phyloP scores from a whole-genome alignment of 768 basidiomycete species.

The Rhodotorula paludigena region DNA sequence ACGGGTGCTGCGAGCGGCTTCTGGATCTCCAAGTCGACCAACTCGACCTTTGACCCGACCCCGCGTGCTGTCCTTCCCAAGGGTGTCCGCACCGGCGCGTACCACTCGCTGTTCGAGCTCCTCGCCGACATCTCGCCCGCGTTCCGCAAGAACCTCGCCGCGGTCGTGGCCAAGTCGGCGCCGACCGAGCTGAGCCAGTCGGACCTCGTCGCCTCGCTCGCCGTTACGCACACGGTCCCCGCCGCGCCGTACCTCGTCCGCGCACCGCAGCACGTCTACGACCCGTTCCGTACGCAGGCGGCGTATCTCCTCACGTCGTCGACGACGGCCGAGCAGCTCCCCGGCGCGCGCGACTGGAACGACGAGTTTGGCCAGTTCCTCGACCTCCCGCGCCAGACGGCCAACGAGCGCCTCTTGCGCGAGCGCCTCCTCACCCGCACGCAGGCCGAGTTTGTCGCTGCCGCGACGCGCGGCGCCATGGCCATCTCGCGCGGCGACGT shows the following conservation, averaged over 20 bases:
- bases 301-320: constrained; percentile 51
- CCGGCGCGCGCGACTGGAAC: constrained; percentile 52
- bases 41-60: constrained; percentile 49
- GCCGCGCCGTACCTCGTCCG: constrained; percentile 49
- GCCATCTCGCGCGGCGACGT: constrained; percentile 50
- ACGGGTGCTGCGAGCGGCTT: constrained; percentile 50
- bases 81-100: constrained; percentile 37
- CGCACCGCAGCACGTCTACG: constrained; percentile 45
- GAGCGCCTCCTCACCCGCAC: constrained; percentile 49
- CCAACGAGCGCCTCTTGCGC: constrained; percentile 48
- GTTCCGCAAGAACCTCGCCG: constrained; percentile 44
- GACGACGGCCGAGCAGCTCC: constrained; percentile 47
- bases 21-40: constrained; percentile 48
- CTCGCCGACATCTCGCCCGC: constrained; percentile 48
- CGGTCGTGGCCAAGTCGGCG: constrained; percentile 27
- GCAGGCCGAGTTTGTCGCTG: constrained; percentile 49
- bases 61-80: constrained; percentile 44
- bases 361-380: constrained; percentile 51
- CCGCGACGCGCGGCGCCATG: constrained; percentile 48
- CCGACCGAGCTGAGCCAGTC: constrained; percentile 27
- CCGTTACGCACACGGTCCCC: constrained; percentile 49
- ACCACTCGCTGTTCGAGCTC: constrained; percentile 50
- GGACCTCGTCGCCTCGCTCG: constrained; percentile 46
- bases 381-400: constrained; percentile 47
- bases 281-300: constrained; percentile 49